phyloP scores from a whole-genome alignment of 2,329 filamentous ascomycete genomes.

The Rhynchosporium agropyri region DNA sequence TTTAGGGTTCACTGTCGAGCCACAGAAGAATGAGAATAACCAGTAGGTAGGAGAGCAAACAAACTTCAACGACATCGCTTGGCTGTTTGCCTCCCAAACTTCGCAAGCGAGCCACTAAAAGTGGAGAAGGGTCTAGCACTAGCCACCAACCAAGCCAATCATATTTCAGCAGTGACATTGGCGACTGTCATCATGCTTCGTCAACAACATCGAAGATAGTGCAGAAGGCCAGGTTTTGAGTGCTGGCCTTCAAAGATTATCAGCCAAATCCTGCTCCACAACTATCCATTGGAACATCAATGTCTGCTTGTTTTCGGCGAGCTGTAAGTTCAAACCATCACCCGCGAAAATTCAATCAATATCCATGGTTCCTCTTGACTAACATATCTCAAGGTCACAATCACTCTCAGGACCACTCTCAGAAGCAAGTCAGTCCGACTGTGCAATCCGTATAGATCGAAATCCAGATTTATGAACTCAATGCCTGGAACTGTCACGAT shows the following conservation, averaged over 20 bases:
- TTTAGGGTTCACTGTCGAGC: too few species aligned
- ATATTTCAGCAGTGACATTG: slow-evolving; percentile 2
- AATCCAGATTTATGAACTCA: background rate
- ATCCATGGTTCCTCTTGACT: background rate
- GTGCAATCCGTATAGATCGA: background rate
- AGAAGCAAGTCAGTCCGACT: background rate
- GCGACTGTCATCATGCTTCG: background rate
- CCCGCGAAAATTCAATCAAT: too few species aligned
- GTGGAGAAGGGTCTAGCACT: background rate
- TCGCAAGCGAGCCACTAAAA: slow-evolving; percentile 9
- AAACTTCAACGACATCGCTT: background rate
- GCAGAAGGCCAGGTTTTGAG: too few species aligned
- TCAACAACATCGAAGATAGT: too few species aligned
- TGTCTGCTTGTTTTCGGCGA: slow-evolving; percentile 2
- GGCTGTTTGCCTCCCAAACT: background rate
- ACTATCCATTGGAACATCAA: background rate
- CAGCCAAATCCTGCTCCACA: background rate
- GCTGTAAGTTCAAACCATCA: background rate
- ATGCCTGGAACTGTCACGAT: slow-evolving; percentile 2
- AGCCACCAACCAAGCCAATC: background rate
- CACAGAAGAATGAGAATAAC: too few species aligned
- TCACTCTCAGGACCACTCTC: slow-evolving; percentile 6
- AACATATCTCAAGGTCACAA: background rate
- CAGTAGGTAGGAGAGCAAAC: too few species aligned
- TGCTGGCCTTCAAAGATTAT: background rate